Evolutionary conservation across 1,139 yeast genomes (phyloP).

Genomic region (Taiozyma sp.): DNA sequence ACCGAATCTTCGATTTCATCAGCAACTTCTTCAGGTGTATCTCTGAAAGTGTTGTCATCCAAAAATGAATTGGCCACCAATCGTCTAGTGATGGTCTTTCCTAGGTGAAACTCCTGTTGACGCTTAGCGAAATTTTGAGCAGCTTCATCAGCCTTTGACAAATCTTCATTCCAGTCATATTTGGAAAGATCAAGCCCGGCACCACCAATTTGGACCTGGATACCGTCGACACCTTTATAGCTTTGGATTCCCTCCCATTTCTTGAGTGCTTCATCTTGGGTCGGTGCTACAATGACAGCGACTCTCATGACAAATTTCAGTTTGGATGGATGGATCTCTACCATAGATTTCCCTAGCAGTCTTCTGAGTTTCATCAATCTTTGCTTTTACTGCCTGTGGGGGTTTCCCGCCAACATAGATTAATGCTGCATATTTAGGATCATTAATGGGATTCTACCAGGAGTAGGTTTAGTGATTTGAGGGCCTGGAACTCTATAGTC

Average conservation of each 20-base stretch:
- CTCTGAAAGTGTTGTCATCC: conserved; percentile 10
- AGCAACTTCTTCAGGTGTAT: conserved; percentile 8
- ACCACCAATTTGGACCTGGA: conserved; percentile 35
- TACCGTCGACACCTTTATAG: conserved; percentile 34
- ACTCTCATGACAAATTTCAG: conserved; percentile 29
- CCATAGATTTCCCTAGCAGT: conserved; percentile 29
- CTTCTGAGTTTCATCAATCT: conserved; percentile 27
- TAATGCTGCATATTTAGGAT: conserved; percentile 5
- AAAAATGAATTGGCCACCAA: conserved; percentile 10
- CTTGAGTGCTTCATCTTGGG: conserved; percentile 28
- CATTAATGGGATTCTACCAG: conserved; percentile 7
- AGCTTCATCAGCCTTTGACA: conserved; percentile 16
- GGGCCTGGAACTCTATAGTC: conserved; percentile 38
- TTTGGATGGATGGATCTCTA: conserved; percentile 25
- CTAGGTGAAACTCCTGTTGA: not conserved
- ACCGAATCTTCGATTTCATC: conserved; percentile 8
- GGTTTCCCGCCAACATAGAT: conserved; percentile 30
- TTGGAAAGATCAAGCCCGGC: conserved; percentile 28
- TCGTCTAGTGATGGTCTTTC: conserved; percentile 9
- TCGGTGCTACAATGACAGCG: conserved; percentile 30
- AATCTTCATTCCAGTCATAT: conserved; percentile 28
- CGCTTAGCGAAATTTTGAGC: conserved; percentile 2
- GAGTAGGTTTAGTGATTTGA: conserved; percentile 32
- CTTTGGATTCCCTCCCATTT: conserved; percentile 26
- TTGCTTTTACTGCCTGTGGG: conserved; percentile 29